These are phyloP conservation scores for Orychophragmus violaceus DNA, from an alignment of 345 rosid genomes.

Conservation along the genomic window DNA sequence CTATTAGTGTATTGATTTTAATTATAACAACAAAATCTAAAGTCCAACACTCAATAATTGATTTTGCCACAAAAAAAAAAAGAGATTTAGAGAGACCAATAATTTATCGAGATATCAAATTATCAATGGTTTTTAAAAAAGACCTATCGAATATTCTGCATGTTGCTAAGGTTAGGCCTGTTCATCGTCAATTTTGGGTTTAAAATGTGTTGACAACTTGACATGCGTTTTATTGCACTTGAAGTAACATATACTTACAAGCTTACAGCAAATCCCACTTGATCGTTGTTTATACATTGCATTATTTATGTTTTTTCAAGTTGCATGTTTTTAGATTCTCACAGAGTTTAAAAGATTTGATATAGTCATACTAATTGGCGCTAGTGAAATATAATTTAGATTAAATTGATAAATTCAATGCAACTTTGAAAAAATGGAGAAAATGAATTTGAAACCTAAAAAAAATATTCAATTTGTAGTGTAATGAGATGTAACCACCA, in stretches of 20 bases:
- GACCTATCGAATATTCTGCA: not conserved
- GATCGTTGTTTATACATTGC: not conserved
- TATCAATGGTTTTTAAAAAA: not conserved
- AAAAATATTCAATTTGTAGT: not conserved
- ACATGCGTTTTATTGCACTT: not conserved
- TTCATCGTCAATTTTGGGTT: not conserved
- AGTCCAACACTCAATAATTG: not conserved
- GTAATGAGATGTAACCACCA: not conserved
- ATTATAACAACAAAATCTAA: not conserved
- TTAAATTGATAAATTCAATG: not conserved
- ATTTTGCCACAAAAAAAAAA: not conserved
- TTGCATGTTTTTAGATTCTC: not conserved
- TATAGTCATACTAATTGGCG: too few relatives aligned
- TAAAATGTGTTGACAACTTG: not conserved
- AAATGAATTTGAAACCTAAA: too few relatives aligned
- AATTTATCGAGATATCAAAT: too few relatives aligned
- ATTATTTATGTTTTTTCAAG: not conserved
- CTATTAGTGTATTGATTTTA: too few relatives aligned
- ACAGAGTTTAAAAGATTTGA: not conserved
- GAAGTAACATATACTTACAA: not conserved
- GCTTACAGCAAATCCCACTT: not conserved
- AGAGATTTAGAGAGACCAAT: too few relatives aligned
- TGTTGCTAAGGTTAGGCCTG: not conserved
- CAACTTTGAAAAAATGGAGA: too few relatives aligned
- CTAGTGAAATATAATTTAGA: not conserved